Base-by-base conservation (phyloP, 352 stramenopile genomes). In the Pilasporangium apinafurcum region DNA sequence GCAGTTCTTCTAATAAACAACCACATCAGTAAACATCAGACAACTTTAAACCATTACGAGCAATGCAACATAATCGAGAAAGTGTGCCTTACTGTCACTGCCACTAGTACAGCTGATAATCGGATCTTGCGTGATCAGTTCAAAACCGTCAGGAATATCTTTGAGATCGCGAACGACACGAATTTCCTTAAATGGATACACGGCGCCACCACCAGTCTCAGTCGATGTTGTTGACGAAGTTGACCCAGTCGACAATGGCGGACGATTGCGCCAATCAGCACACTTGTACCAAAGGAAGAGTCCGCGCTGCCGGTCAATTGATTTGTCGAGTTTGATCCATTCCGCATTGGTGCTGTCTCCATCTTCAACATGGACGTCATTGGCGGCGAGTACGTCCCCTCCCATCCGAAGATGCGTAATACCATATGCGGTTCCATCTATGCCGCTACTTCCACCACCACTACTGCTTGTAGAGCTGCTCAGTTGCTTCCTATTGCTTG, bases 301-400 rank as follows among this genome's bases (percentile, higher is more conserved):
- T 9, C 65, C 72, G 0, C 60, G 64, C 28, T 62, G 45, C 21
- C 75, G 74, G 48, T 92, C 80, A 17, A 92, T 51, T 5, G 72
- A 65, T 51, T 92, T 92, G 56, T 90, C 80, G 51, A 92, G 48
- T 35, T 76, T 82, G 8, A 48, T 55, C 80, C 80, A 92, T 2
- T 36, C 35, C 2, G 12, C 38, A 16, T 21, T 44, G 14, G 33
- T 58, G 35, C 39, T 53, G 22, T 27, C 26, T 22, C 26, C 8
- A 5, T 30, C 44, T 18, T 39, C 26, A 14, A 34, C 12, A 21
- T 18, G 13, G n/a, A 31, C n/a, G 21, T 27, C 16, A 37, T 28
- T 9, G 56, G 58, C 29, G n/a, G 38, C 51, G 24, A 63, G 48
- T 37, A 48, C 59, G 13, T 68, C 59, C 6, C 45, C 47, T n/a